phyloP scores from a whole-genome alignment of 2,329 filamentous ascomycete genomes.

The Xylaria sp. region DNA sequence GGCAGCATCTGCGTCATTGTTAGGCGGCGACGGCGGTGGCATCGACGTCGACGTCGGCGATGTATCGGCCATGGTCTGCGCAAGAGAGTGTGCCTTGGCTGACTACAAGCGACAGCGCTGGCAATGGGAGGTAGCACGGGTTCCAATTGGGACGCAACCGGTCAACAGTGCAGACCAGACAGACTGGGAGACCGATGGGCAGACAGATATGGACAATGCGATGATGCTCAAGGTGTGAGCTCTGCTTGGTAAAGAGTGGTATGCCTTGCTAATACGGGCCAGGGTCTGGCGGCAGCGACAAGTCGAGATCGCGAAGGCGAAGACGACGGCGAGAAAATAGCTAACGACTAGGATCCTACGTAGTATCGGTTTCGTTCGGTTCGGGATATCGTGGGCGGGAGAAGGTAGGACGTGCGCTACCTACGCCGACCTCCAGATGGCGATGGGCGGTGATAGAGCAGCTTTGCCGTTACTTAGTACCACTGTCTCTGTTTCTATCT shows the following conservation, averaged over 20 bases:
- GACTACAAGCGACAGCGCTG: conserved; percentile 10
- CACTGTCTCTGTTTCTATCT: neutral
- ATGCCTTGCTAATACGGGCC: neutral
- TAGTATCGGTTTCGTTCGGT: neutral
- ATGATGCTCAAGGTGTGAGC: neutral
- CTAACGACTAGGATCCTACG: neutral
- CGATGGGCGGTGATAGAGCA: conserved; percentile 12
- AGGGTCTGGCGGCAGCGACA: neutral
- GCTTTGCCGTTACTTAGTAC: neutral
- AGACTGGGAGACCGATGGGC: neutral
- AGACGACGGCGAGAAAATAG: neutral
- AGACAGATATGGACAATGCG: neutral
- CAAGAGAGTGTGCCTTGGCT: conserved; percentile 1
- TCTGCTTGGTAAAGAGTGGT: neutral
- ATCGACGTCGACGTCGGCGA: conserved; percentile 7
- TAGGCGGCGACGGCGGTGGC: conserved; percentile 22
- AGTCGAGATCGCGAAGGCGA: conserved; percentile 6
- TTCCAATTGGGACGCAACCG: conserved; percentile 17
- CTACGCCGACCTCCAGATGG: neutral
- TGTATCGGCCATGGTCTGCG: conserved; percentile 35
- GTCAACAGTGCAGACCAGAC: conserved; percentile 1
- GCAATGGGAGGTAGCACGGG: conserved; percentile 3
- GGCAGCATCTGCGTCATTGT: conserved; percentile 36
- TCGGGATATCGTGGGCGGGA: neutral
- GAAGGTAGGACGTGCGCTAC: neutral